Conservation (phyloP, 1,139 yeast genomes). For the Geotrichum histeridarum region DNA sequence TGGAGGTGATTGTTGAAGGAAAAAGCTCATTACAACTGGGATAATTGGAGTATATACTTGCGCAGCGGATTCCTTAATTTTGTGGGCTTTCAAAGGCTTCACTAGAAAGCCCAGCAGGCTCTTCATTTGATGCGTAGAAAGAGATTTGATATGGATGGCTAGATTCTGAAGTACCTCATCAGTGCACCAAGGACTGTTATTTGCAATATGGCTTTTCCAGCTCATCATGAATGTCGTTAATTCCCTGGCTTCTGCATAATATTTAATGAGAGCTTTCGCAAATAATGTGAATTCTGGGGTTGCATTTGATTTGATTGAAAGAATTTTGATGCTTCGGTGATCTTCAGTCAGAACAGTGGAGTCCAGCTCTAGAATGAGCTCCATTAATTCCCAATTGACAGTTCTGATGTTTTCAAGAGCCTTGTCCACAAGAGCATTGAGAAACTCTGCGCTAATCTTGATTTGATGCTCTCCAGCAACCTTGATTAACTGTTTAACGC, state of each 20-base stretch:
- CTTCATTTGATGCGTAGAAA: constrained; percentile 25
- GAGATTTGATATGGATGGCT: constrained; percentile 19
- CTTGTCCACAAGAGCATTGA: constrained; percentile 5
- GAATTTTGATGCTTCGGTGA: constrained; percentile 5
- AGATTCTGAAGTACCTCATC: constrained; percentile 19
- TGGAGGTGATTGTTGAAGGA: constrained; percentile 17
- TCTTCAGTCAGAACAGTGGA: constrained; percentile 15
- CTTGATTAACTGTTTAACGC: constrained; percentile 6
- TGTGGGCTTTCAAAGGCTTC: constrained; percentile 2
- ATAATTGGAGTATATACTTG: constrained; percentile 17
- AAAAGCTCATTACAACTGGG: constrained; percentile 17
- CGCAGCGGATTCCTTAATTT: constrained; percentile 8
- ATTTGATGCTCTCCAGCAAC: constrained; percentile 8
- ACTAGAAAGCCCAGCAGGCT: constrained; percentile 18
- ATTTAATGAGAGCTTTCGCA: constrained; percentile 18
- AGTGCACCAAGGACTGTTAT: constrained; percentile 22
- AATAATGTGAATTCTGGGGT: constrained; percentile 10
- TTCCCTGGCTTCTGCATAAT: constrained; percentile 21
- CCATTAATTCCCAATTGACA: constrained; percentile 19
- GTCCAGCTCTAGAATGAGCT: constrained; percentile 16
- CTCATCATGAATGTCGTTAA: constrained; percentile 15
- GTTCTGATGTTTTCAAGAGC: not conserved
- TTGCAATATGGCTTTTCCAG: constrained; percentile 16
- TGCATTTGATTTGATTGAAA: constrained; percentile 7
- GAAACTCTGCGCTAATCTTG: constrained; percentile 9